These are phyloP conservation scores for Trichoderma aggressivum DNA, from an alignment of 2,329 filamentous ascomycete genomes.

Conservation along the genomic window DNA sequence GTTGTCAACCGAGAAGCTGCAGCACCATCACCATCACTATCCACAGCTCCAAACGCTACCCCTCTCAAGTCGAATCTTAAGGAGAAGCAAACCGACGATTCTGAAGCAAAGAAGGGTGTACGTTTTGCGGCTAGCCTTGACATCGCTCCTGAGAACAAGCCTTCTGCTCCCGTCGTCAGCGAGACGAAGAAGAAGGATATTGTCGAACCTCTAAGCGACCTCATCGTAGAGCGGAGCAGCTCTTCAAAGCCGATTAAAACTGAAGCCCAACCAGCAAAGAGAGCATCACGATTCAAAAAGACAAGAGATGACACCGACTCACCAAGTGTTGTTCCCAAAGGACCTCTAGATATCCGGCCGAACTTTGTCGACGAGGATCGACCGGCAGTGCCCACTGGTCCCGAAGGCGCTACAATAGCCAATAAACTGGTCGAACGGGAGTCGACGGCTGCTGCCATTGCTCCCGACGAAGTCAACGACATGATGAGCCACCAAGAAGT, in stretches of 20 bases:
- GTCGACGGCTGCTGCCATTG: constrained; percentile 28
- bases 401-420: constrained; percentile 56
- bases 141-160: constrained; percentile 50
- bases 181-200: constrained; percentile 31
- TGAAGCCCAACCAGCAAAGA: constrained; percentile 36
- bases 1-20: constrained; percentile 39
- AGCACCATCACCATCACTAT: constrained; percentile 22
- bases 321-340: constrained; percentile 31
- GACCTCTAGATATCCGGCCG: constrained; percentile 43
- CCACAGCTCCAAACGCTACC: constrained; percentile 16
- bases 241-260: constrained; percentile 22
- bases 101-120: constrained; percentile 62
- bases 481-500: constrained; percentile 71
- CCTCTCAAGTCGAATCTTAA: constrained; percentile 36
- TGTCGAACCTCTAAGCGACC: constrained; percentile 50
- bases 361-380: constrained; percentile 38
- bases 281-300: constrained; percentile 53
- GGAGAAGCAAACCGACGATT: constrained; percentile 26
- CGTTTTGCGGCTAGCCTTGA: constrained; percentile 75
- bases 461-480: constrained; percentile 66
- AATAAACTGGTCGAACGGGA: constrained; percentile 57
- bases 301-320: constrained; percentile 27
- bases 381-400: constrained; percentile 45
- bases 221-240: constrained; percentile 46
- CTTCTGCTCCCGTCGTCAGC: constrained; percentile 20